Evolutionary conservation across 192 early-diverging fungal genomes (phyloP).

Genomic region (Pecoramyces ruminantium): DNA sequence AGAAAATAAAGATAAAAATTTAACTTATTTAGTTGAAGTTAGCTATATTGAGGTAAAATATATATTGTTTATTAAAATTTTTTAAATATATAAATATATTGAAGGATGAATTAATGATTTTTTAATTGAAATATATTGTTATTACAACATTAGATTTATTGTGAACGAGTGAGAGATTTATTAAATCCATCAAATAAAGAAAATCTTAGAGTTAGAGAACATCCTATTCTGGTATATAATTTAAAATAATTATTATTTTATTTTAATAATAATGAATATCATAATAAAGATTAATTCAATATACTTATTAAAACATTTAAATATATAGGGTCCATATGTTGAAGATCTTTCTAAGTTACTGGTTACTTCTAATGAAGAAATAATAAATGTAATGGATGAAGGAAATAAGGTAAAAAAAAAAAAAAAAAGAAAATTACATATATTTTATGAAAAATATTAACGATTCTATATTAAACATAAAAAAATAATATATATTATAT

Average conservation of each 20-base stretch:
- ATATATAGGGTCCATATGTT: constrained; percentile 52
- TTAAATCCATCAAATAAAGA: constrained; percentile 54
- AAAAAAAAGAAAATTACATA: too few species aligned
- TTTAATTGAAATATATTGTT: too few species aligned
- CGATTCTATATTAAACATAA: too few species aligned
- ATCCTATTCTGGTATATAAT: constrained; percentile 43
- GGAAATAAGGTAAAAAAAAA: constrained; percentile 47
- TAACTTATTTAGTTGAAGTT: constrained; percentile 52
- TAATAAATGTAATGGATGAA: constrained; percentile 58
- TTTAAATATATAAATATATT: too few species aligned
- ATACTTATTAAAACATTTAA: too few species aligned
- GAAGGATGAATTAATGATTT: too few species aligned
- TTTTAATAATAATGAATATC: too few species aligned
- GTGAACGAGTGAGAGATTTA: constrained; percentile 65
- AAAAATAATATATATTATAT: too few species aligned
- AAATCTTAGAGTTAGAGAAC: constrained; percentile 66
- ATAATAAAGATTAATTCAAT: too few species aligned
- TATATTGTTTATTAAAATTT: too few species aligned
- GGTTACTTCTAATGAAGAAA: constrained; percentile 51
- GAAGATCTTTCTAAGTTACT: constrained; percentile 72
- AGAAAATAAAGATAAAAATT: constrained; percentile 12
- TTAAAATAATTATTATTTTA: too few species aligned
- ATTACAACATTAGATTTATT: constrained; percentile 72
- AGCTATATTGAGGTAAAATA: constrained; percentile 56
- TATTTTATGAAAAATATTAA: too few species aligned